Percentiles rank a stretch among this genome's conserved stretches.
These are phyloP conservation scores for Cinchona pubescens DNA, from an alignment of 257 asterid genomes.

Conservation along the genomic window DNA sequence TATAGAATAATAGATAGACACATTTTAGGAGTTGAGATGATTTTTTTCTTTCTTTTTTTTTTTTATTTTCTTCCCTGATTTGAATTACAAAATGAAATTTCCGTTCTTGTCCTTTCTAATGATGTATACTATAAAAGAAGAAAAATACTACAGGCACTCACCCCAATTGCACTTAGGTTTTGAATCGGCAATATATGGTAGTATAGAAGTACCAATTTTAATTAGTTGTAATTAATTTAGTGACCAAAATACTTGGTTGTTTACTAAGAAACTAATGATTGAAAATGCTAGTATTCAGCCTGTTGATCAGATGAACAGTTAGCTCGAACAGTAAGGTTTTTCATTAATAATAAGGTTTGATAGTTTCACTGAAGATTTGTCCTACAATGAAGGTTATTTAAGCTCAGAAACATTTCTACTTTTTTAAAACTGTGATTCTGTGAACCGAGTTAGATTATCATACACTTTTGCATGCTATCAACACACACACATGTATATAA, in stretches of 20 bases:
- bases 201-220: no score
- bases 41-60: no score
- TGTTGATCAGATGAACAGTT: neutral
- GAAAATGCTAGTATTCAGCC: neutral
- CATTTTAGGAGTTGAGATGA: neutral
- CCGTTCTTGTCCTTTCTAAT: neutral
- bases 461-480: neutral
- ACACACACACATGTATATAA: neutral
- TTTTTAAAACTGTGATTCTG: neutral
- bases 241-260: neutral
- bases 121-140: neutral
- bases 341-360: neutral
- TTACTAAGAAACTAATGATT: neutral
- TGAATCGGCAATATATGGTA: neutral
- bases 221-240: neutral
- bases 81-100: neutral
- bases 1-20: neutral
- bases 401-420: neutral
- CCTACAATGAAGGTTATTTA: neutral
- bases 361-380: slow-evolving; percentile 4
- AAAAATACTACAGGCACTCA: no score
- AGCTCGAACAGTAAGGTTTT: neutral
- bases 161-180: neutral
- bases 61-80: neutral
- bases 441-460: neutral